Percentiles rank a stretch among this genome's conserved stretches.
Evolutionary conservation across 176 grass and related monocot genomes (phyloP).

Genomic region (Alopecurus myosuroides): DNA sequence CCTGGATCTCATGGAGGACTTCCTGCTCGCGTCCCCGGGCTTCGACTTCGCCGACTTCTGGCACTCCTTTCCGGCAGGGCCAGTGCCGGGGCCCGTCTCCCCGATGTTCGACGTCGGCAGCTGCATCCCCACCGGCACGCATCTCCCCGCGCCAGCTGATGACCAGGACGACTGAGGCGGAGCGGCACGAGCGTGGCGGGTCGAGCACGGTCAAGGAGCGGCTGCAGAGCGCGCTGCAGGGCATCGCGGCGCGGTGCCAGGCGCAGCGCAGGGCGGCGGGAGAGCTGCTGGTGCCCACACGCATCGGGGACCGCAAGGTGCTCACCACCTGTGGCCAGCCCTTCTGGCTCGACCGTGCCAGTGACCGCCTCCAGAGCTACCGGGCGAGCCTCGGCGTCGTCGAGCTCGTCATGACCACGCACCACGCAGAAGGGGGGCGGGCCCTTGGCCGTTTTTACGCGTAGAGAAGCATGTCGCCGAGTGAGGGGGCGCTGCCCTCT

Average conservation of each 20-base stretch:
- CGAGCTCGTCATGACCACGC: too few relatives aligned
- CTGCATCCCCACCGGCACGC: constrained; percentile 20
- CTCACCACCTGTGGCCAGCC: constrained; percentile 90
- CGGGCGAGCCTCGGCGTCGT: too few relatives aligned
- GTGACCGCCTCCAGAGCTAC: constrained; percentile 57
- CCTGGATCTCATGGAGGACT: constrained; percentile 76
- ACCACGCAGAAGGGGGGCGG: too few relatives aligned
- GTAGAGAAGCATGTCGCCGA: too few relatives aligned
- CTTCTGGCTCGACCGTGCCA: constrained; percentile 55
- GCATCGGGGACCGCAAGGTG: constrained; percentile 61
- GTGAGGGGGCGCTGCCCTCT: too few relatives aligned
- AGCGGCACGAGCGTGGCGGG: background rate
- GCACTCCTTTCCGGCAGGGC: background rate
- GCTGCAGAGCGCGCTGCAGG: constrained; percentile 52
- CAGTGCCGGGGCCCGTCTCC: constrained; percentile 12
- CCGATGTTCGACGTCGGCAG: constrained; percentile 43
- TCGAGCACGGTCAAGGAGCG: constrained; percentile 64
- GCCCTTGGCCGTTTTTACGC: too few relatives aligned
- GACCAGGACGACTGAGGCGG: background rate
- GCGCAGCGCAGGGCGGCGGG: constrained; percentile 24
- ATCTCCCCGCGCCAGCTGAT: background rate
- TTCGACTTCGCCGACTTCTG: constrained; percentile 48
- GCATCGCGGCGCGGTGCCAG: constrained; percentile 52
- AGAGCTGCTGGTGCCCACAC: constrained; percentile 71
- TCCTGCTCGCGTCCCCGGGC: constrained; percentile 31